A percentile compares a stretch with the other conserved stretches of the same genome.
These are phyloP conservation scores for Beta vulgaris DNA, from an alignment of 148 eudicot species.

Conservation along the genomic window DNA sequence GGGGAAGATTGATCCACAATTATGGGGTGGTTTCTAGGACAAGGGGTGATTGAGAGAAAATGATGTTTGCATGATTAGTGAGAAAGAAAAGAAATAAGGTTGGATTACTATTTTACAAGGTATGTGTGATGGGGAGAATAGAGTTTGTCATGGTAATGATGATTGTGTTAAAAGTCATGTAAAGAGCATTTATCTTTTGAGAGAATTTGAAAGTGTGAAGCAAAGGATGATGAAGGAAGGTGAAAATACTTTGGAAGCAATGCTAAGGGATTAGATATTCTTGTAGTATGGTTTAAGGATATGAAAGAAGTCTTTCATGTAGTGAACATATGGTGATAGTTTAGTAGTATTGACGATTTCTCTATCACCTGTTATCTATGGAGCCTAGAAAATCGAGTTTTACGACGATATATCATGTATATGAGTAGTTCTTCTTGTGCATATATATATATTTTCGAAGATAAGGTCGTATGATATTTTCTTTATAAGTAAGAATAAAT, in stretches of 20 bases:
- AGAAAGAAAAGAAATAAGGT: background rate
- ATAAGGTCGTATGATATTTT: no score
- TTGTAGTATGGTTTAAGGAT: slow-evolving; percentile 1
- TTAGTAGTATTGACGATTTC: no score
- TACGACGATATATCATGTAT: no score
- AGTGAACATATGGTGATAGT: background rate
- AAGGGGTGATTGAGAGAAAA: background rate
- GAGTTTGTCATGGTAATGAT: background rate
- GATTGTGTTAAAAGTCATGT: slow-evolving; percentile 5
- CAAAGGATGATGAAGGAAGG: slow-evolving; percentile 2
- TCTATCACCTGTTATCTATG: no score
- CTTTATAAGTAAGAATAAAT: no score
- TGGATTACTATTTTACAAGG: slow-evolving; percentile 27
- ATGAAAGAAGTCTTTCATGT: background rate
- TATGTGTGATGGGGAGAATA: background rate
- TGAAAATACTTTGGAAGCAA: slow-evolving; percentile 23
- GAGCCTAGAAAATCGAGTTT: no score
- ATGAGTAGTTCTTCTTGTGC: no score
- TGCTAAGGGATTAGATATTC: slow-evolving; percentile 9
- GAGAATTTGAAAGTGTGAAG: slow-evolving; percentile 15
- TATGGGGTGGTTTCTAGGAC: background rate
- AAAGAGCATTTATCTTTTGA: background rate
- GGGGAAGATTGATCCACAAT: background rate
- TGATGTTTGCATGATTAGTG: background rate
- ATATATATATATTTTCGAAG: no score